phyloP scores from a whole-genome alignment of 352 stramenopile genomes.

The Phytophthora brassicae region DNA sequence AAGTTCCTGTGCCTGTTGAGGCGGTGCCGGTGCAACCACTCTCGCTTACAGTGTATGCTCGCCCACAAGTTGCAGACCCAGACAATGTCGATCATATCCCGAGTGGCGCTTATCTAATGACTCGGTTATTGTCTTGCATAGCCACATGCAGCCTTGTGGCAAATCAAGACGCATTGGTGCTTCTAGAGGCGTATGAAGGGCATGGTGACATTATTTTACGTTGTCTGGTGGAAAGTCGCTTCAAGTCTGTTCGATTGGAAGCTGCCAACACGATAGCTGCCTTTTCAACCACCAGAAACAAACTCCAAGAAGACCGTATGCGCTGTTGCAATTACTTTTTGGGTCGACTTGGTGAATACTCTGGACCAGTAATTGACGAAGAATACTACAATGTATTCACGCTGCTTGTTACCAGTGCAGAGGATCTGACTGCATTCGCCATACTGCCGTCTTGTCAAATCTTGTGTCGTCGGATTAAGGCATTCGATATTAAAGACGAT shows the following conservation, averaged over 20 bases:
- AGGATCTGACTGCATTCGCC: conserved; percentile 44
- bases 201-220: conserved; percentile 46
- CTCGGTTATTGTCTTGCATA: conserved; percentile 52
- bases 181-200: conserved; percentile 42
- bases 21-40: conserved; percentile 18
- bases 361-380: conserved; percentile 39
- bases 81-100: conserved; percentile 54
- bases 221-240: conserved; percentile 48
- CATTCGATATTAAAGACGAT: conserved; percentile 39
- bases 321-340: conserved; percentile 54
- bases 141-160: conserved; percentile 38
- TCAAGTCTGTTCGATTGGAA: conserved; percentile 51
- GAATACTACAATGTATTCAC: conserved; percentile 73
- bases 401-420: conserved; percentile 50
- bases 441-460: conserved; percentile 49
- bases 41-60: conserved; percentile 36
- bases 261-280: conserved; percentile 46
- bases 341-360: conserved; percentile 49
- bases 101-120: conserved; percentile 60
- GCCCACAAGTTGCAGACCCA: conserved; percentile 42
- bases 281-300: conserved; percentile 49
- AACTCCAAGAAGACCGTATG: conserved; percentile 43
- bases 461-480: conserved; percentile 54
- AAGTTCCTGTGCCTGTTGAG: conserved; percentile 4
- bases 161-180: conserved; percentile 28